phyloP scores from a whole-genome alignment of 495 filamentous ascomycete genomes.

The Podospora australis region DNA sequence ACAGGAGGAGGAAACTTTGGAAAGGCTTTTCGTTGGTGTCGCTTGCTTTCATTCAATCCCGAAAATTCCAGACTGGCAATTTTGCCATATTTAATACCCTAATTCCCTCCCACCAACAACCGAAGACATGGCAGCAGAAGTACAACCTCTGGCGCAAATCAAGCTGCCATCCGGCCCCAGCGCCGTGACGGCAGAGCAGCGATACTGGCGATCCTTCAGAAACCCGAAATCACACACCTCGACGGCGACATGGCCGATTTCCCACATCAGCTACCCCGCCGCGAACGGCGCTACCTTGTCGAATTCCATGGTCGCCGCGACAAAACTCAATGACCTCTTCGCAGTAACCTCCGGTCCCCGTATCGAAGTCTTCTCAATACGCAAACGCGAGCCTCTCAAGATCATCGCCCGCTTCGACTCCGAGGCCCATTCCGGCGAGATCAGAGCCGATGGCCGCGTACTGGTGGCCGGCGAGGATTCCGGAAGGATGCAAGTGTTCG shows the following conservation, averaged over 20 bases:
- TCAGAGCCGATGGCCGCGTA: slow-evolving; percentile 82
- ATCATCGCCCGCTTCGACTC: slow-evolving; percentile 90
- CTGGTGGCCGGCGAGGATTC: slow-evolving; percentile 85
- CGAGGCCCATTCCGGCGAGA: slow-evolving; percentile 76
- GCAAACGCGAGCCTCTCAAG: slow-evolving; percentile 81
- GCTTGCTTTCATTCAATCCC: no score
- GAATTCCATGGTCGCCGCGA: slow-evolving; percentile 36
- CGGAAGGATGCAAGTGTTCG: slow-evolving; percentile 90
- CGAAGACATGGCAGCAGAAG: slow-evolving; percentile 82
- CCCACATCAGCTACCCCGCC: slow-evolving; percentile 74
- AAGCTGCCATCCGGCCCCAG: slow-evolving; percentile 73
- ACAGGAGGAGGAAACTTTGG: no score
- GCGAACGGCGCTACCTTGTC: slow-evolving; percentile 40
- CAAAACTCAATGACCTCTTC: slow-evolving; percentile 64
- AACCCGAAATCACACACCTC: slow-evolving; percentile 82
- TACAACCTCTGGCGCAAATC: slow-evolving; percentile 71
- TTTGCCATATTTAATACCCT: no score
- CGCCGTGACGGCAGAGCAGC: slow-evolving; percentile 77
- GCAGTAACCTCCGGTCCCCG: slow-evolving; percentile 86
- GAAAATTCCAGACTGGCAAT: no score
- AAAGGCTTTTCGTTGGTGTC: no score
- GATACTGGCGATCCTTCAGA: slow-evolving; percentile 87
- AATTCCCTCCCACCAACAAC: slow-evolving; percentile 5
- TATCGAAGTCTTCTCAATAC: slow-evolving; percentile 85
- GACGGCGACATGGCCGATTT: slow-evolving; percentile 75